Evolutionary conservation across 78 protist genomes (phyloP).

Genomic region (Dictyostelium purpureum): DNA sequence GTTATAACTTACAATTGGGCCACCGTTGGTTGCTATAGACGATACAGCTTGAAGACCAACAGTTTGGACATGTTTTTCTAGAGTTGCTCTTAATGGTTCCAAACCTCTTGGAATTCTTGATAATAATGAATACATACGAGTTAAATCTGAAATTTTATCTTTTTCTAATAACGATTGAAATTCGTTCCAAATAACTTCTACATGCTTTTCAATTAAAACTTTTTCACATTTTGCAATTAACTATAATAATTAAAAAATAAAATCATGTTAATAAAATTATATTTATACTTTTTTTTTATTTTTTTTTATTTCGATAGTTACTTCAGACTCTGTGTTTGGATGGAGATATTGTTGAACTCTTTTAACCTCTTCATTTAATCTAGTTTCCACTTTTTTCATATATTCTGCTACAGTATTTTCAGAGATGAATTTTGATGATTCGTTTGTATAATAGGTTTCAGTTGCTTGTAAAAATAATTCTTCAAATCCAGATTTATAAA

Average conservation of each 20-base stretch:
- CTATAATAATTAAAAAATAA: background rate
- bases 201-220: conserved; percentile 76
- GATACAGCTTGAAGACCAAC: conserved; percentile 78
- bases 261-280: no score
- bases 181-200: conserved; percentile 66
- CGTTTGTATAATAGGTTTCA: conserved; percentile 81
- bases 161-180: conserved; percentile 65
- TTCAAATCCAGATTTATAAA: conserved; percentile 81
- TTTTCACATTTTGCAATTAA: conserved; percentile 67
- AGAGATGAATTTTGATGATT: conserved; percentile 78
- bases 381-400: conserved; percentile 86
- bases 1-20: conserved; percentile 19
- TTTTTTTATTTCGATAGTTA: background rate
- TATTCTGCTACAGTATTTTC: conserved; percentile 84
- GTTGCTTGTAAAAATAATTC: conserved; percentile 83
- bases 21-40: conserved; percentile 47
- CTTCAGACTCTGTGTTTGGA: conserved; percentile 51
- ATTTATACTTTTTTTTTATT: background rate
- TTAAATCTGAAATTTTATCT: conserved; percentile 74
- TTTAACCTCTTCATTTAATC: conserved; percentile 83
- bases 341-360: conserved; percentile 84
- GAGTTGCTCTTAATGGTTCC: conserved; percentile 71
- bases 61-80: conserved; percentile 86
- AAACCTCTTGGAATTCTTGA: conserved; percentile 81
- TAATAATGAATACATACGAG: conserved; percentile 82